Evolutionary conservation across 495 filamentous ascomycete genomes (phyloP), one percentile per base, ranked within the genome.

Genomic region (Podospora pseudopauciseta): DNA sequence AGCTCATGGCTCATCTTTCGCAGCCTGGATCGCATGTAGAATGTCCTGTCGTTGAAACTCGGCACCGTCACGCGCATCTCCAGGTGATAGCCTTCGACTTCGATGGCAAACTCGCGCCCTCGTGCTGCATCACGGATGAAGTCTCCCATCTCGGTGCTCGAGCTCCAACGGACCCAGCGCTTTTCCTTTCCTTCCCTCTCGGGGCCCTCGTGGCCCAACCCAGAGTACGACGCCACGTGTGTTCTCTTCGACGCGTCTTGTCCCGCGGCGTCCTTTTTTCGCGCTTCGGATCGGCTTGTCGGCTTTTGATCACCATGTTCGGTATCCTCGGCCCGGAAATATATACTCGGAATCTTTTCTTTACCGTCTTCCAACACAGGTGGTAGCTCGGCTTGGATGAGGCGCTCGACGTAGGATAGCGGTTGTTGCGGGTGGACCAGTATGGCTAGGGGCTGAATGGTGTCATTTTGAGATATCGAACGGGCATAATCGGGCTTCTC

Each of bases 341-440:
- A 89, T 0, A 98, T 82, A 19, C 79, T 84, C 2, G 93, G 92
- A 5, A 91, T 83, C 66, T 89, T 90, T 28, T 88, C 83, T 44
- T 87, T 82, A 19, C 85, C 86, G 60, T 82, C 71, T n/a, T 85
- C 80, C 2, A 84, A 79, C n/a, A 97, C 81, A 0, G 86, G 85
- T 0, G 94, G 92, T 0, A 97, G 74, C 77, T 97, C 94, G 68
- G 92, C 88, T 78, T 97, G 94, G 68, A 97, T 92, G 3, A 98
- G 81, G 2, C 91, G 89, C 77, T 97, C 93, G 55, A 97, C 88
- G 77, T 97, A 96, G 30, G 93, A 97, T 18, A 98, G 83, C 0
- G 94, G 94, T 76, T 98, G 94, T 71, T 95, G 91, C 0, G 94
- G 92, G 77, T 98, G 94, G 5, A 97, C 84, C 6, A 98, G 86